A percentile compares a stretch with the other conserved stretches of the same genome.
phyloP scores from a whole-genome alignment of 2,329 filamentous ascomycete species.

The Talaromyces piceae region DNA sequence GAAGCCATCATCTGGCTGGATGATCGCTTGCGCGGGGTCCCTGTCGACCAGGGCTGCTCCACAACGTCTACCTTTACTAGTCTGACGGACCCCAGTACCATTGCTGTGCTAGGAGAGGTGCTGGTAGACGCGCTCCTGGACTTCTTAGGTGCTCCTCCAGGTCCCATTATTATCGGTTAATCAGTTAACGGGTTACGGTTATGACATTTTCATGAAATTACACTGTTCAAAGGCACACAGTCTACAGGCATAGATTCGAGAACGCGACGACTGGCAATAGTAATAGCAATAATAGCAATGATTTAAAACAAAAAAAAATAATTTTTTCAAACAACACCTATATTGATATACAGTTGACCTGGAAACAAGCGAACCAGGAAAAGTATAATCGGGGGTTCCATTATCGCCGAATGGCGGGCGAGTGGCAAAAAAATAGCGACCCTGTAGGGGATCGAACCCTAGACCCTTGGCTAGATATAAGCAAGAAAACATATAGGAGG shows the following conservation, averaged over 20 bases:
- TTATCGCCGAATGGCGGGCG: too few relatives aligned
- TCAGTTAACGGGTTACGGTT: slow-evolving; percentile 6
- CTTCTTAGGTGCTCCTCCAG: slow-evolving; percentile 5
- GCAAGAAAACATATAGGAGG: background rate
- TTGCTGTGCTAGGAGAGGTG: slow-evolving; percentile 8
- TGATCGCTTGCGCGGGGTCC: slow-evolving; percentile 15
- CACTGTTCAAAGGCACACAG: background rate
- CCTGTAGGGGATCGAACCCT: background rate
- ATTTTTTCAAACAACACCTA: too few relatives aligned
- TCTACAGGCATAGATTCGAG: background rate
- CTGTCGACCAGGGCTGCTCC: slow-evolving; percentile 11
- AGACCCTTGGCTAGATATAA: background rate
- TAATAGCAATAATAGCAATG: too few relatives aligned
- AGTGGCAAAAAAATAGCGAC: background rate
- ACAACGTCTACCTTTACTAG: slow-evolving; percentile 14
- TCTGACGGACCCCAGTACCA: slow-evolving; percentile 10
- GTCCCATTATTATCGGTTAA: slow-evolving; percentile 11
- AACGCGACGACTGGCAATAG: too few relatives aligned
- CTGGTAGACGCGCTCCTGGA: slow-evolving; percentile 11
- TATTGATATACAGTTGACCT: too few relatives aligned
- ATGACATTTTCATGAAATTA: background rate
- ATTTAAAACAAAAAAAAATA: background rate
- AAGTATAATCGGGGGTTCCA: too few relatives aligned
- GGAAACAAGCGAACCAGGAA: too few relatives aligned
- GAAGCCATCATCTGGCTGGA: slow-evolving; percentile 25